Base-by-base conservation (phyloP, 495 filamentous ascomycete genomes). In the Monascus purpureus region DNA sequence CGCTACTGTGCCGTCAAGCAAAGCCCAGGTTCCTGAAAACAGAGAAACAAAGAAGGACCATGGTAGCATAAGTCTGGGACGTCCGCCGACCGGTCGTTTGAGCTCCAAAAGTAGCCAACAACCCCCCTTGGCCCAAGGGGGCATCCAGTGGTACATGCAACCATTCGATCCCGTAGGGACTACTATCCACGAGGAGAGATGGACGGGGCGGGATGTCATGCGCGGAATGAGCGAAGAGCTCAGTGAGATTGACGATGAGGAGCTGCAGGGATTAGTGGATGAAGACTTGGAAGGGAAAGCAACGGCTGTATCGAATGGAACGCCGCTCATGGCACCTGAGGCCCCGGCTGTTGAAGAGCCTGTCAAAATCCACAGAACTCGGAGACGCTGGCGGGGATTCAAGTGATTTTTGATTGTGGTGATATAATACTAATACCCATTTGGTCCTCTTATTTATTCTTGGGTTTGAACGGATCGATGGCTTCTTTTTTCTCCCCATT, bases 81-180 rank as follows among this genome's bases (percentile, higher is more conserved):
- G 37, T 13, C 59, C 59, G 20, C 42, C 54, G 17, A 67, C 59
- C 23, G 63, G 58, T n/a, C 67, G 63, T 8, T 40, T 55, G 14
- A 66, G 54, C 39, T 59, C 53, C 18, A 58, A 62, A 31, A 63
- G 62, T 18, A 63, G 73, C 17, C 60, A 71, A 25, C 53, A 63
- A 7, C 65, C 73, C 12, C 59, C 67, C 3, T 55, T 90, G 19
- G 64, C 69, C 3, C 59, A 77, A 29, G 86, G 86, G 28, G 86
- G 86, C 8, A 65, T 88, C 5, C 76, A 80, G 8, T 93, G 87
- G 85, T 95, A 92, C 57, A 73, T 93, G 44, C 65, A 84, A 39
- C 70, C 73, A 8, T 88, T 90, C 45, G 73, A 88, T 23, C 81
- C 79, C 0, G 48, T 70, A 31, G 85, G 88, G 12, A 92, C 82